Evolutionary conservation across 768 basidiomycete species (phyloP).

Genomic region (Cystobasidium tubakii): DNA sequence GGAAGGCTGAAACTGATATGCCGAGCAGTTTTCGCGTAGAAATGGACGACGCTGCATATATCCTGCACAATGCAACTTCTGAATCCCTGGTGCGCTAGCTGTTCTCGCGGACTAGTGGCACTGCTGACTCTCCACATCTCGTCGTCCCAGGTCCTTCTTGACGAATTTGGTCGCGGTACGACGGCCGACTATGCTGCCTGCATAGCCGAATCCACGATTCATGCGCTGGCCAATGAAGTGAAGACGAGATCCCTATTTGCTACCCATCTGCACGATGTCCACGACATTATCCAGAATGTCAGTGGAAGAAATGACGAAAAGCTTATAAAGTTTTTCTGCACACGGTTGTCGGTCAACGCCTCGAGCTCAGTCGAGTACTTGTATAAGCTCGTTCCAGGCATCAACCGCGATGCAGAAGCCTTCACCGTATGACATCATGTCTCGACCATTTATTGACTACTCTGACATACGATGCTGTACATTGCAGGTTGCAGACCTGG

Average conservation of each 20-base stretch:
- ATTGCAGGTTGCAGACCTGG: slow-evolving; percentile 28
- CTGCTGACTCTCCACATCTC: not conserved
- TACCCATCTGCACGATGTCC: slow-evolving; percentile 89
- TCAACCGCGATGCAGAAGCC: slow-evolving; percentile 27
- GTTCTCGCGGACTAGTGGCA: not conserved
- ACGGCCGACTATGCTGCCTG: slow-evolving; percentile 89
- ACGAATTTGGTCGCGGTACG: slow-evolving; percentile 96
- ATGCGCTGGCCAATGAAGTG: slow-evolving; percentile 59
- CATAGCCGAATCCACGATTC: slow-evolving; percentile 79
- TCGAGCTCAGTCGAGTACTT: slow-evolving; percentile 7
- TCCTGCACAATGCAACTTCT: slow-evolving; percentile 73
- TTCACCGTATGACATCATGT: slow-evolving; percentile 6
- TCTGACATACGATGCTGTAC: not conserved
- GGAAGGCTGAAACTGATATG: no score
- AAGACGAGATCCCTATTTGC: slow-evolving; percentile 72
- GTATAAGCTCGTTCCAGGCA: slow-evolving; percentile 30
- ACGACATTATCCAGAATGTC: slow-evolving; percentile 48
- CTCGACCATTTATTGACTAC: not conserved
- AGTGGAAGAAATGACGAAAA: not conserved
- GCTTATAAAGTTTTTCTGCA: slow-evolving; percentile 14
- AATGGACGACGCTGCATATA: slow-evolving; percentile 89
- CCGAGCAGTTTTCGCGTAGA: slow-evolving; percentile 55
- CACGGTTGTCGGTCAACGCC: slow-evolving; percentile 10
- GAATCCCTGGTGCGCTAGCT: slow-evolving; percentile 64
- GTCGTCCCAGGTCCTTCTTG: slow-evolving; percentile 86